Percentiles rank a stretch among this genome's conserved stretches.
These are phyloP conservation scores for Suhomyces anneliseae DNA, from an alignment of 1,139 yeast species.

Conservation along the genomic window DNA sequence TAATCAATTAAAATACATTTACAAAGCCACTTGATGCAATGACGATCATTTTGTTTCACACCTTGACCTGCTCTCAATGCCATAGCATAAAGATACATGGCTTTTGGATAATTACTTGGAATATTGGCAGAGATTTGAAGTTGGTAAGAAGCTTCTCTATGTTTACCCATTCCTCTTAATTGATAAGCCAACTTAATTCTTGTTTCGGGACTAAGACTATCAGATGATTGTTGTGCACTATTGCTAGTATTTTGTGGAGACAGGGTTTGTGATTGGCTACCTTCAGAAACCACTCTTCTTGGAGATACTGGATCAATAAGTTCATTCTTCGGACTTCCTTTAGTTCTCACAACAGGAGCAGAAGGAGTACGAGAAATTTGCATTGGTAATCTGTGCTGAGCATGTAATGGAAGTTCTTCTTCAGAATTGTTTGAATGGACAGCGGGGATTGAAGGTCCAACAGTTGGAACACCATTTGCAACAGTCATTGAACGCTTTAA, in stretches of 20 bases:
- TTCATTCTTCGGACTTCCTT: not conserved
- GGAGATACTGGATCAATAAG: constrained; percentile 1
- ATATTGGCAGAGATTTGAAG: constrained; percentile 59
- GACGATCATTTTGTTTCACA: constrained; percentile 55
- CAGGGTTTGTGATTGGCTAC: constrained; percentile 5
- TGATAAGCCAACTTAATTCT: constrained; percentile 54
- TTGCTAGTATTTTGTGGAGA: not conserved
- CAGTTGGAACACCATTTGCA: not conserved
- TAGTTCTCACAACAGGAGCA: constrained; percentile 13
- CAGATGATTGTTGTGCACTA: not conserved
- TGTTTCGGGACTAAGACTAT: constrained; percentile 37
- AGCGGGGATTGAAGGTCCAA: not conserved
- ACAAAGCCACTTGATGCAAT: constrained; percentile 63
- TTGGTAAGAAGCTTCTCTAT: constrained; percentile 70
- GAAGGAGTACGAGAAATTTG: constrained; percentile 17
- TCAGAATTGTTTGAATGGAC: constrained; percentile 1
- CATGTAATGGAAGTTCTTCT: constrained; percentile 3
- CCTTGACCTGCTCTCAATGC: constrained; percentile 75
- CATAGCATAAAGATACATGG: constrained; percentile 70
- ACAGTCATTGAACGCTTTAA: constrained; percentile 4
- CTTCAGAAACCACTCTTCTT: constrained; percentile 9
- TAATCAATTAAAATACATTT: constrained; percentile 30
- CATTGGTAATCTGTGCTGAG: not conserved
- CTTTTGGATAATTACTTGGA: constrained; percentile 58
- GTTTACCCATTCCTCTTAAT: constrained; percentile 57